phyloP scores from a whole-genome alignment of 1,284 basidiomycete genomes.

The Cutaneotrichosporon sp. region DNA sequence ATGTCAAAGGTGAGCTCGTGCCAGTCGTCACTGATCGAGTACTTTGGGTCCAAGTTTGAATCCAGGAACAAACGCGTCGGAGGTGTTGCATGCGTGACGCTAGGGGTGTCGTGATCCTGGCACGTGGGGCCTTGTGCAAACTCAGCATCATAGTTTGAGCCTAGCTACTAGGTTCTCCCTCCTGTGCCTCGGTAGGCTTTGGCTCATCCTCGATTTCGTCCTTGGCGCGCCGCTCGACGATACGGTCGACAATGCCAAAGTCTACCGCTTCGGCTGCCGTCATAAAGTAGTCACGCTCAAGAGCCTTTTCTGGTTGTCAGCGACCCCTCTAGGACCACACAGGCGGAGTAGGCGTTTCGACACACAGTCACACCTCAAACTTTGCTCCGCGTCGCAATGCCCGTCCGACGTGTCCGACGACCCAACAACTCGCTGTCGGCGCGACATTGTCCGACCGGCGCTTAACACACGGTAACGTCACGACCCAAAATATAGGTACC shows the following conservation, averaged over 20 bases:
- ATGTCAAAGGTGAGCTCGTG: too few species aligned
- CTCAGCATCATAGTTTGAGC: background rate
- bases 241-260: slow-evolving; percentile 88
- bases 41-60: background rate
- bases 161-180: background rate
- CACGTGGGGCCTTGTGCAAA: background rate
- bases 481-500: background rate
- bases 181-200: slow-evolving; percentile 3
- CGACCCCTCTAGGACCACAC: background rate
- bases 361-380: background rate
- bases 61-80: background rate
- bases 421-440: background rate
- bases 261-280: slow-evolving; percentile 80
- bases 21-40: background rate
- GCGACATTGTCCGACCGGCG: background rate
- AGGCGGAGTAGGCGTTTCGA: background rate
- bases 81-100: background rate
- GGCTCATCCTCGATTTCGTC: slow-evolving; percentile 24
- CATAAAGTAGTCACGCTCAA: slow-evolving; percentile 94
- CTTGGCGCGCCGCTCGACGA: slow-evolving; percentile 61
- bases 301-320: slow-evolving; percentile 62
- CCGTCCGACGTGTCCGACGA: background rate
- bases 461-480: background rate
- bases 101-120: background rate
- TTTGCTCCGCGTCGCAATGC: background rate